These are phyloP conservation scores for Dactylellina sp. DNA, from an alignment of 2,329 filamentous ascomycete genomes.

Conservation along the genomic window DNA sequence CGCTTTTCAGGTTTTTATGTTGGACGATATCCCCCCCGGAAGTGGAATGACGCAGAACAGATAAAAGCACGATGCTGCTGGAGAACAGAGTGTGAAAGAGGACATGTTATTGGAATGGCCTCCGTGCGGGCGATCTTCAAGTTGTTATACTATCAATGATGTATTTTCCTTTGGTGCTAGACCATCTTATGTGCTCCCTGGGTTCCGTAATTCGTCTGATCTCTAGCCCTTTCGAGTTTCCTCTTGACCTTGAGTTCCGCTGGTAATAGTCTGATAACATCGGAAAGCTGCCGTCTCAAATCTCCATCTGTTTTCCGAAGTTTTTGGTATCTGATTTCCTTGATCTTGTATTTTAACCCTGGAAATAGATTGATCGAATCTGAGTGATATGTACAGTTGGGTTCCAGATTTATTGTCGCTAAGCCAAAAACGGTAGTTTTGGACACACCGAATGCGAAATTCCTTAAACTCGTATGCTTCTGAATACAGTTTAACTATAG, in stretches of 20 bases:
- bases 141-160: conserved; percentile 38
- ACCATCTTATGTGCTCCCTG: background rate
- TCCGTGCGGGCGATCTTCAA: conserved; percentile 50
- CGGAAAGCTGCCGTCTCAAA: background rate
- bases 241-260: conserved; percentile 10
- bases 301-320: background rate
- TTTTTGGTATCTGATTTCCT: conserved; percentile 15
- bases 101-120: conserved; percentile 8
- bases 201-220: background rate
- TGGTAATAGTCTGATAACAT: background rate
- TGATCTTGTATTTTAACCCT: conserved; percentile 25
- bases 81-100: background rate
- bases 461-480: no score
- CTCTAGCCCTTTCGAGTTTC: background rate
- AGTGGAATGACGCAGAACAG: background rate
- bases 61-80: background rate
- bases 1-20: conserved; percentile 32
- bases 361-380: conserved; percentile 20
- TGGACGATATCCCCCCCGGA: conserved; percentile 5
- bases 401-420: background rate
- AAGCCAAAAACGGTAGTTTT: no score
- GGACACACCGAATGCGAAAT: no score
- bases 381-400: conserved; percentile 13
- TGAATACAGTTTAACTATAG: no score
- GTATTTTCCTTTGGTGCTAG: conserved; percentile 24